Evolutionary conservation across 2,329 filamentous ascomycete genomes (phyloP).

Genomic region (Verticillium tricorpus): DNA sequence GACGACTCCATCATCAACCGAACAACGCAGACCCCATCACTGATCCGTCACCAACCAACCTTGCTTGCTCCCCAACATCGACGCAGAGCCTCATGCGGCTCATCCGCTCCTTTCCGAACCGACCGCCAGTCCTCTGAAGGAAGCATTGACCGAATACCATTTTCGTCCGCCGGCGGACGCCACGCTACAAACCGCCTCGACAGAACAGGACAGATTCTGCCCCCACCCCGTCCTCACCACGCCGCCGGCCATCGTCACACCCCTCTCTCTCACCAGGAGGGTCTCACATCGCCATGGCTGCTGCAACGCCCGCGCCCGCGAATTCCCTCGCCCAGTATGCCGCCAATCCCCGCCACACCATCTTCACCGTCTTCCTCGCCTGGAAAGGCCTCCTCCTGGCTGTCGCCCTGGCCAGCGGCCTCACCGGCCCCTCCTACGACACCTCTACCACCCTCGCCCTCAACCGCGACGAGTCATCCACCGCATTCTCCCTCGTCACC

Average conservation of each 20-base stretch:
- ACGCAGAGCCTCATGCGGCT: background rate
- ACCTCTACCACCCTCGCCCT: slow-evolving; percentile 61
- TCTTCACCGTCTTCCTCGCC: slow-evolving; percentile 42
- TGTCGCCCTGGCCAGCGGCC: slow-evolving; percentile 47
- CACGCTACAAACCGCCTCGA: background rate
- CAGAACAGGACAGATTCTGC: background rate
- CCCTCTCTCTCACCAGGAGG: background rate
- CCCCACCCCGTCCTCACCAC: background rate
- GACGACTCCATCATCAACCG: background rate
- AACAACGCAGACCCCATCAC: background rate
- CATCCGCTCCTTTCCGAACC: background rate
- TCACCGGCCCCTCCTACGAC: slow-evolving; percentile 64
- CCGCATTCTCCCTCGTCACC: slow-evolving; percentile 35
- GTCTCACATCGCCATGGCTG: background rate
- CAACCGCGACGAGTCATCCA: slow-evolving; percentile 16
- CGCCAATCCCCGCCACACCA: slow-evolving; percentile 14
- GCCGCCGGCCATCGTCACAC: background rate
- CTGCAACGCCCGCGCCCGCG: background rate
- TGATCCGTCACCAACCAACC: background rate
- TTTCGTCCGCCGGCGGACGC: no score
- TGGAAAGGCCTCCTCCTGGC: slow-evolving; percentile 68
- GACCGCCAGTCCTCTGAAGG: background rate
- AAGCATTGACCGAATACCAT: background rate
- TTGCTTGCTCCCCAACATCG: background rate
- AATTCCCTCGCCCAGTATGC: background rate